These are phyloP conservation scores for Entonaema liquescens DNA, from an alignment of 495 filamentous ascomycete genomes.

Conservation along the genomic window DNA sequence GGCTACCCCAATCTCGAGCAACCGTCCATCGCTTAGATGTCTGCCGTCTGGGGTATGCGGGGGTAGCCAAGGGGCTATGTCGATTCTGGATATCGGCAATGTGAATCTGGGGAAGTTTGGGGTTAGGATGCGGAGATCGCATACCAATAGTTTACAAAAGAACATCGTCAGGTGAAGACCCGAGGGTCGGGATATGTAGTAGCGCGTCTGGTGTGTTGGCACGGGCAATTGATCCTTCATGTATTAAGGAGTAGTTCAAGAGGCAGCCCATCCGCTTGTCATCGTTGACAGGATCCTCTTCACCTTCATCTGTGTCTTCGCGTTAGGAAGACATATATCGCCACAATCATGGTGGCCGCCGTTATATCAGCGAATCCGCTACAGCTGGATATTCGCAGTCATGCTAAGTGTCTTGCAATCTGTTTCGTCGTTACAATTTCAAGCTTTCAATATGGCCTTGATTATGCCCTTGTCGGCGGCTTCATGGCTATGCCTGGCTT, in stretches of 20 bases:
- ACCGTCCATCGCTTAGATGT: background rate
- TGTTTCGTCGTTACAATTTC: constrained; percentile 50
- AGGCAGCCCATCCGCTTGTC: background rate
- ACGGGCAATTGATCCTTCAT: background rate
- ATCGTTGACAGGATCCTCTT: constrained; percentile 5
- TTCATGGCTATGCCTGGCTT: constrained; percentile 58
- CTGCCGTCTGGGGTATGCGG: constrained; percentile 24
- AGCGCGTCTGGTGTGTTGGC: background rate
- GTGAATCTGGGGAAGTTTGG: constrained; percentile 25
- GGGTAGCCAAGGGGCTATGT: constrained; percentile 20
- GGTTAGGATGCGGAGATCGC: constrained; percentile 23
- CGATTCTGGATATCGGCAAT: constrained; percentile 22
- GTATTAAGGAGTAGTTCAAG: constrained; percentile 1
- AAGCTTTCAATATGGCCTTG: constrained; percentile 53
- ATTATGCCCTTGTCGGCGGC: constrained; percentile 49
- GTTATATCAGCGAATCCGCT: constrained; percentile 45
- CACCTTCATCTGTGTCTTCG: background rate
- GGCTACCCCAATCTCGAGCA: constrained; percentile 3
- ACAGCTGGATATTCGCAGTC: constrained; percentile 43
- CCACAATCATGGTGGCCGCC: constrained; percentile 35
- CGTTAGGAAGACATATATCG: background rate
- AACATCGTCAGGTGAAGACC: background rate
- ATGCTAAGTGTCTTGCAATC: constrained; percentile 46
- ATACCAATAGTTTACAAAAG: background rate
- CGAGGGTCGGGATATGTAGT: constrained; percentile 7